These are phyloP conservation scores for Ceratocystis harringtonii DNA, from an alignment of 2,329 filamentous ascomycete genomes.

Conservation along the genomic window DNA sequence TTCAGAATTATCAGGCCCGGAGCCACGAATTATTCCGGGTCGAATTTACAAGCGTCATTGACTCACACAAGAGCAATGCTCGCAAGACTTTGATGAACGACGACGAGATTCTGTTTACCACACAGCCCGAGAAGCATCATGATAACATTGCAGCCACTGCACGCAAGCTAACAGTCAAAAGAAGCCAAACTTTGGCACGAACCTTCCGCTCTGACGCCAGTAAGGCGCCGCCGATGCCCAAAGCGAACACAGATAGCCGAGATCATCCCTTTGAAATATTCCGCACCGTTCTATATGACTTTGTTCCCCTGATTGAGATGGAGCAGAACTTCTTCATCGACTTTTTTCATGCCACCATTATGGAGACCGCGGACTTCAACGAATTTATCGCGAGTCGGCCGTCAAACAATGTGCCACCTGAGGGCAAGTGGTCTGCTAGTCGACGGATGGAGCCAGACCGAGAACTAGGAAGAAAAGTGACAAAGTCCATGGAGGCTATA, in stretches of 20 bases:
- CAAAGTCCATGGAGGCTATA: slow-evolving; percentile 77
- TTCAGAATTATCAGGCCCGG: slow-evolving; percentile 67
- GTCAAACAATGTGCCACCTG: slow-evolving; percentile 16
- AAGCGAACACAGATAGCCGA: slow-evolving; percentile 39
- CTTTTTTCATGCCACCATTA: slow-evolving; percentile 86
- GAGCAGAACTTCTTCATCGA: slow-evolving; percentile 97
- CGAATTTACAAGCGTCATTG: slow-evolving; percentile 64
- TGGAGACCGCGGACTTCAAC: slow-evolving; percentile 66
- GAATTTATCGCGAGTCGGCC: slow-evolving; percentile 50
- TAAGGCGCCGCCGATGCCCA: slow-evolving; percentile 32
- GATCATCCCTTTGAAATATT: slow-evolving; percentile 71
- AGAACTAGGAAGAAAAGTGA: slow-evolving; percentile 66
- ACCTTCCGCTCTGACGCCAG: slow-evolving; percentile 52
- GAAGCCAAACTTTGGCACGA: slow-evolving; percentile 73
- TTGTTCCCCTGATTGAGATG: slow-evolving; percentile 68
- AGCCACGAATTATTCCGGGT: slow-evolving; percentile 63
- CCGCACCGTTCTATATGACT: slow-evolving; percentile 61
- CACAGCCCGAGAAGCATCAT: slow-evolving; percentile 69
- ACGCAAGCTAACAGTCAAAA: slow-evolving; percentile 82
- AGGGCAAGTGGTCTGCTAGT: slow-evolving; percentile 18
- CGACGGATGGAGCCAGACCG: slow-evolving; percentile 71
- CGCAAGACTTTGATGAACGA: slow-evolving; percentile 65
- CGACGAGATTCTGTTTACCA: slow-evolving; percentile 72
- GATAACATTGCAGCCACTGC: slow-evolving; percentile 63
- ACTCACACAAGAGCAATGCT: slow-evolving; percentile 66